A percentile compares a stretch with the other conserved stretches of the same genome.
Conservation (phyloP, 345 rosid species). For the Trapa incisa region DNA sequence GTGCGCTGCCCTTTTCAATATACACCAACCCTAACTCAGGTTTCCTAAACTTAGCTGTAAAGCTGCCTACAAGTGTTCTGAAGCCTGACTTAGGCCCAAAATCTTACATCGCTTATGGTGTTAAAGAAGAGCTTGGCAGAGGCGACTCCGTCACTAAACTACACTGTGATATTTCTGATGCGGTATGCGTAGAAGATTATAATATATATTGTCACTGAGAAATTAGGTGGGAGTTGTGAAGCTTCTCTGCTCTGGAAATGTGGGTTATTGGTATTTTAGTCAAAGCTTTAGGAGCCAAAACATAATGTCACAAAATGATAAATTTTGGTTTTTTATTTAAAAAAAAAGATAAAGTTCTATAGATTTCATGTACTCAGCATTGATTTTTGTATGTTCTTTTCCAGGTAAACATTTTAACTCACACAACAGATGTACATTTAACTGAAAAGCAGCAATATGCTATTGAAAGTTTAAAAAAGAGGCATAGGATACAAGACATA, state of each 20-base stretch:
- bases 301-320: too few relatives aligned
- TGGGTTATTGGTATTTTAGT: too few relatives aligned
- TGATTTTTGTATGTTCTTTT: not conserved
- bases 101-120: slow-evolving; percentile 83
- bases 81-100: slow-evolving; percentile 95
- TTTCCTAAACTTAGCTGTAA: slow-evolving; percentile 64
- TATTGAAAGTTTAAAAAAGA: slow-evolving; percentile 33
- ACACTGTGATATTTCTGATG: slow-evolving; percentile 88
- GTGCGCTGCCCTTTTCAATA: slow-evolving; percentile 69
- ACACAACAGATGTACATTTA: slow-evolving; percentile 42
- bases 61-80: slow-evolving; percentile 45
- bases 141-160: slow-evolving; percentile 96
- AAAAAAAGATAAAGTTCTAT: too few relatives aligned
- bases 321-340: too few relatives aligned
- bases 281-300: too few relatives aligned
- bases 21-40: slow-evolving; percentile 69
- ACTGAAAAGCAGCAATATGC: slow-evolving; percentile 41
- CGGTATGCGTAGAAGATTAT: slow-evolving; percentile 28
- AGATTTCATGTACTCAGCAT: not conserved
- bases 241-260: too few relatives aligned
- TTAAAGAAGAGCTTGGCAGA: slow-evolving; percentile 64
- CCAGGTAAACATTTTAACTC: slow-evolving; percentile 75
- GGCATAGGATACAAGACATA: slow-evolving; percentile 48
- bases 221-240: too few relatives aligned
- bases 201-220: too few relatives aligned